phyloP scores from a whole-genome alignment of 139 green algal species.

The Chlorella sorokiniana region DNA sequence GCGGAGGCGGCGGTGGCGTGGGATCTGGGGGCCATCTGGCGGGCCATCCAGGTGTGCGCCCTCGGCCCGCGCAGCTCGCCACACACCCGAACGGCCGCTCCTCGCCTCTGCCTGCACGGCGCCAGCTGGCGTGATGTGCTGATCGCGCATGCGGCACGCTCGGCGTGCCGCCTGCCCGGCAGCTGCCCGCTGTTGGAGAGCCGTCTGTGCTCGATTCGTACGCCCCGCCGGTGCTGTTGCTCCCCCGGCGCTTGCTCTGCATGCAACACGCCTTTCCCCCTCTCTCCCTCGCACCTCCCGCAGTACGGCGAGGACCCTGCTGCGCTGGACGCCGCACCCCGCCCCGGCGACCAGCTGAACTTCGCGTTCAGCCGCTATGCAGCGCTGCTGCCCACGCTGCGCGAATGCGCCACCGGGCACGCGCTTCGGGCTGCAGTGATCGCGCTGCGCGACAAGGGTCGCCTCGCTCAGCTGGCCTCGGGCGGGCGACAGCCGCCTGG shows the following conservation, averaged over 20 bases:
- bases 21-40: slow-evolving; percentile 15
- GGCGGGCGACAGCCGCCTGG: no score
- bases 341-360: background rate
- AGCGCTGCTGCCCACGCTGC: background rate
- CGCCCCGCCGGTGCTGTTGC: no score
- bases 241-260: background rate
- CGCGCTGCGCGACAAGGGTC: background rate
- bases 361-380: background rate
- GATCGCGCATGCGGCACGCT: no score
- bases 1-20: background rate
- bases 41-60: slow-evolving; percentile 7
- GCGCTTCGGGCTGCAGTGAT: background rate
- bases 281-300: background rate
- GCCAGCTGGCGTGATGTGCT: no score
- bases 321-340: background rate
- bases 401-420: background rate
- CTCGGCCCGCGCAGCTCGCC: background rate
- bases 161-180: no score
- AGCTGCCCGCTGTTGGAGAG: no score
- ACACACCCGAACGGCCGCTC: no score
- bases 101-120: no score
- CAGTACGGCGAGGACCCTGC: slow-evolving; percentile 1
- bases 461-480: background rate
- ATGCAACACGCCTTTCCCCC: background rate
- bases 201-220: no score